Conservation (phyloP, 2,329 filamentous ascomycete species). For the Fulvia fulva region DNA sequence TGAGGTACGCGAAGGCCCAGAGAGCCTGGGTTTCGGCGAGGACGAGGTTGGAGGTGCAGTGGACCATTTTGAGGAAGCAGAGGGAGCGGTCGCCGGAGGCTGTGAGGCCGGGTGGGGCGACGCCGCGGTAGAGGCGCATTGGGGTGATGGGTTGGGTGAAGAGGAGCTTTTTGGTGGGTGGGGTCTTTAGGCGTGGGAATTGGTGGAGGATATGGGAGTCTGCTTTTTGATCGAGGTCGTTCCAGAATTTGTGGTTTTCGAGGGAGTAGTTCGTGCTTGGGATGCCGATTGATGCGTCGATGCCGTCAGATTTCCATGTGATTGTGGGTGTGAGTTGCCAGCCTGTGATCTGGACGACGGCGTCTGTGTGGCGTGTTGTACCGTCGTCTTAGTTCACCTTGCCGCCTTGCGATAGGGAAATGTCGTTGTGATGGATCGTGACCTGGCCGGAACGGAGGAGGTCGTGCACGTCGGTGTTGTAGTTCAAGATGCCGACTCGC, state of each 20-base stretch:
- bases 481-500: conserved; percentile 59
- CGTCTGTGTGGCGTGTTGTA: conserved; percentile 42
- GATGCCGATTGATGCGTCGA: conserved; percentile 10
- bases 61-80: conserved; percentile 11
- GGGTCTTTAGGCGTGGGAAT: conserved; percentile 8
- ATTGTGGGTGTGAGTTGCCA: conserved; percentile 52
- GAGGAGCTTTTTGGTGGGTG: conserved; percentile 6
- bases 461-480: conserved; percentile 52
- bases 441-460: conserved; percentile 52
- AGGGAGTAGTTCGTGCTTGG: conserved; percentile 6
- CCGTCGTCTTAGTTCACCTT: conserved; percentile 3
- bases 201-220: conserved; percentile 9
- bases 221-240: conserved; percentile 3
- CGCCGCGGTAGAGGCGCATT: conserved; percentile 13
- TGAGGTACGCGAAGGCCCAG: conserved; percentile 14
- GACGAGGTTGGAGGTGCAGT: conserved; percentile 12
- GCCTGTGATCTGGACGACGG: conserved; percentile 54
- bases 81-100: conserved; percentile 12
- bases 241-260: conserved; percentile 9
- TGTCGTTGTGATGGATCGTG: conserved; percentile 53
- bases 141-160: conserved; percentile 10
- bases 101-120: conserved; percentile 9
- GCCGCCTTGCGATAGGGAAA: conserved; percentile 29
- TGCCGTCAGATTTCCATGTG: conserved; percentile 19
- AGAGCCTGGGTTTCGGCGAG: conserved; percentile 10